Evolutionary conservation across 2,329 filamentous ascomycete species (phyloP).

Genomic region (Aspergillus fumigatus): DNA sequence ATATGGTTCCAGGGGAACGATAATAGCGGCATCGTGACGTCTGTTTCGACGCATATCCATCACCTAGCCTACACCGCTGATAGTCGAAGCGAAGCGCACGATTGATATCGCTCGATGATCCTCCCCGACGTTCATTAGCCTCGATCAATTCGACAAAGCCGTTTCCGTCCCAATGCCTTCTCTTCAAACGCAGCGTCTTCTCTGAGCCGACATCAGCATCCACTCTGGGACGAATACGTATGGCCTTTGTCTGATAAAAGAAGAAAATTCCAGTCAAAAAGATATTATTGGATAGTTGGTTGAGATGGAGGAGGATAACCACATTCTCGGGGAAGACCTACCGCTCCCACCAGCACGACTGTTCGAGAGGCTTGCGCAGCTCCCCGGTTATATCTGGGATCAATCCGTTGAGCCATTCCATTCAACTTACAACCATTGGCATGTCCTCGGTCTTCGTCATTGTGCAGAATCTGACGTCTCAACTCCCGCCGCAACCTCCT

Average conservation of each 20-base stretch:
- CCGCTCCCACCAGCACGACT: slow-evolving; percentile 61
- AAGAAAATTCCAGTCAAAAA: slow-evolving; percentile 3
- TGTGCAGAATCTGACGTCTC: slow-evolving; percentile 46
- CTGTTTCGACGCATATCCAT: not conserved
- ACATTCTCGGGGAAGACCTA: slow-evolving; percentile 43
- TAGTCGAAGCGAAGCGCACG: not conserved
- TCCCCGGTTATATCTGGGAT: slow-evolving; percentile 74
- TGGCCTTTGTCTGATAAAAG: slow-evolving; percentile 19
- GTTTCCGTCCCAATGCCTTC: slow-evolving; percentile 22
- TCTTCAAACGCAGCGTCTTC: slow-evolving; percentile 8
- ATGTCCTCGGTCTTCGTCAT: slow-evolving; percentile 60
- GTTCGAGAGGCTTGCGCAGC: slow-evolving; percentile 67
- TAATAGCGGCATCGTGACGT: not conserved
- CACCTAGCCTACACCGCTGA: not conserved
- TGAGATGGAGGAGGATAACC: slow-evolving; percentile 34
- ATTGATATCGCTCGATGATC: not conserved
- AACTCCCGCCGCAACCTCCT: slow-evolving; percentile 44
- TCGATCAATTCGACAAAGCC: slow-evolving; percentile 7
- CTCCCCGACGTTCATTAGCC: slow-evolving; percentile 15
- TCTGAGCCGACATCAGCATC: not conserved
- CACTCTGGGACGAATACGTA: slow-evolving; percentile 9
- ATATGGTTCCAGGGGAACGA: not conserved
- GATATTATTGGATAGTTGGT: slow-evolving; percentile 13
- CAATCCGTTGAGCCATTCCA: slow-evolving; percentile 50
- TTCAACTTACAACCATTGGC: slow-evolving; percentile 84